A percentile compares a stretch with the other conserved stretches of the same genome.
Conservation (phyloP, 345 rosid genomes). For the Gossypium longicalyx region DNA sequence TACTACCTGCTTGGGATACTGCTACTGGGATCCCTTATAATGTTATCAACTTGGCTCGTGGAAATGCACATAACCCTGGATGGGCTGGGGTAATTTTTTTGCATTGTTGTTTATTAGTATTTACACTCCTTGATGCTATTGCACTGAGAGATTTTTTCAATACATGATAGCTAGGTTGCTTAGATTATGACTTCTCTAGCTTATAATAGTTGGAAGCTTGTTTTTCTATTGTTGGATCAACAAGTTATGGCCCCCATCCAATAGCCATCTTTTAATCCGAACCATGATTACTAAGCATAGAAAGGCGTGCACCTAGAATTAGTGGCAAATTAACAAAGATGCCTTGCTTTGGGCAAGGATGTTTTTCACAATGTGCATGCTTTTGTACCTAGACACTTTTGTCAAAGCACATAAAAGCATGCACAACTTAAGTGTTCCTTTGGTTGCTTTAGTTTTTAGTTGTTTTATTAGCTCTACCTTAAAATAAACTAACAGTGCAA, state of each 20-base stretch:
- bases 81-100: slow-evolving; percentile 84
- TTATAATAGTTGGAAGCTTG: neutral
- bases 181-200: neutral
- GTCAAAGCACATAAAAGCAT: neutral
- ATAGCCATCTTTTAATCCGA: neutral
- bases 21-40: slow-evolving; percentile 86
- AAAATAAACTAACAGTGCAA: neutral
- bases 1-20: slow-evolving; percentile 95
- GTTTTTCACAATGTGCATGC: neutral
- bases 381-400: neutral
- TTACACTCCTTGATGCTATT: neutral
- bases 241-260: neutral
- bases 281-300: neutral
- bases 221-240: neutral
- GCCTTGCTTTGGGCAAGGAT: neutral
- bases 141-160: neutral
- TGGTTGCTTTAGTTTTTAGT: neutral
- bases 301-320: neutral
- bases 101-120: neutral
- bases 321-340: neutral
- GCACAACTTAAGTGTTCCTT: neutral
- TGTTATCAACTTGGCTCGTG: slow-evolving; percentile 73
- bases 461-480: neutral
- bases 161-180: neutral
- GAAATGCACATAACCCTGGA: slow-evolving; percentile 79